phyloP scores from a whole-genome alignment of 257 asterid genomes.

The Cruciata laevipes region DNA sequence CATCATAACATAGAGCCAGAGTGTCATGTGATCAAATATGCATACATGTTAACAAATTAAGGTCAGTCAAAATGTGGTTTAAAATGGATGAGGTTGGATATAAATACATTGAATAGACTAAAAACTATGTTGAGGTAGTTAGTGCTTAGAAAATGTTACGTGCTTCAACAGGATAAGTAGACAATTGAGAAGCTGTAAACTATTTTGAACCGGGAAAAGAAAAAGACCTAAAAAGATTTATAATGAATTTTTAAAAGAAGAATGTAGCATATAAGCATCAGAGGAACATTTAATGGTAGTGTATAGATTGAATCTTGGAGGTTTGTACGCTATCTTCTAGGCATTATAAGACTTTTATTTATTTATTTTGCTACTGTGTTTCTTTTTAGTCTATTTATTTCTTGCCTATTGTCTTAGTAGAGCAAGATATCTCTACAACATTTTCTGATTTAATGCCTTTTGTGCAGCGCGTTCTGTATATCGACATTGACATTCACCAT shows the following conservation, averaged over 20 bases:
- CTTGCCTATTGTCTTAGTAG: background rate
- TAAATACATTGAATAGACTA: background rate
- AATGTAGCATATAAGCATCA: no score
- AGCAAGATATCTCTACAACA: background rate
- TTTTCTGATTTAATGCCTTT: constrained; percentile 22
- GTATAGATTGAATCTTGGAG: background rate
- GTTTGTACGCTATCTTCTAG: background rate
- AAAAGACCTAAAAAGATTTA: no score
- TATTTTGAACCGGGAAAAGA: no score
- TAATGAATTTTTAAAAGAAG: background rate
- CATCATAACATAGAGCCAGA: background rate
- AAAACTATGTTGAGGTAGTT: background rate
- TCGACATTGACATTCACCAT: constrained; percentile 61
- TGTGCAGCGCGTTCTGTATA: constrained; percentile 52
- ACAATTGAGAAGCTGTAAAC: no score
- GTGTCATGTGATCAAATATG: background rate
- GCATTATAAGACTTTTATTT: background rate
- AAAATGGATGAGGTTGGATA: background rate
- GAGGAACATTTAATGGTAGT: background rate
- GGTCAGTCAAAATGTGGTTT: background rate
- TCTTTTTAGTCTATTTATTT: background rate
- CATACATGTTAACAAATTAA: background rate
- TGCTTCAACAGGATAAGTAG: no score
- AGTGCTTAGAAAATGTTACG: no score
- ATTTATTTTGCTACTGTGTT: background rate